Conservation (phyloP, 345 rosid species). For the Pseudoturritis turrita region DNA sequence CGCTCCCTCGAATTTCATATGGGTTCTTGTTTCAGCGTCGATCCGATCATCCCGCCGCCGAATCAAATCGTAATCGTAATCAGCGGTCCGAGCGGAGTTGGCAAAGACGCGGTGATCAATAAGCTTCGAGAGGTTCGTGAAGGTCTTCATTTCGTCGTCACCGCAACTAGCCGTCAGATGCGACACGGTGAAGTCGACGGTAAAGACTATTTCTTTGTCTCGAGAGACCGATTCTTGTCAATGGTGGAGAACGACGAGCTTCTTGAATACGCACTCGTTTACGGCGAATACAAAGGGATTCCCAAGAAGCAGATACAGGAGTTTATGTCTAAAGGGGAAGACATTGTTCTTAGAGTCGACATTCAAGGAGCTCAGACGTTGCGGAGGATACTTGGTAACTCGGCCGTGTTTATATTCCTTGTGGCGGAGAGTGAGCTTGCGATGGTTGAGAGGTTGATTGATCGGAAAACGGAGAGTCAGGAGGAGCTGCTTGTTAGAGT, state of each 20-base stretch:
- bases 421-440: slow-evolving; percentile 81
- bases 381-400: slow-evolving; percentile 60
- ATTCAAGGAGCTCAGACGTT: slow-evolving; percentile 83
- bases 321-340: slow-evolving; percentile 63
- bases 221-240: slow-evolving; percentile 59
- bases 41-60: slow-evolving; percentile 48
- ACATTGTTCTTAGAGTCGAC: slow-evolving; percentile 81
- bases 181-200: slow-evolving; percentile 80
- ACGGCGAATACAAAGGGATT: slow-evolving; percentile 90
- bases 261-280: slow-evolving; percentile 81
- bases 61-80: slow-evolving; percentile 68
- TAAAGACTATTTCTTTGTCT: slow-evolving; percentile 70
- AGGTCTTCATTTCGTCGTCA: slow-evolving; percentile 74
- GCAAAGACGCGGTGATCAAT: slow-evolving; percentile 84
- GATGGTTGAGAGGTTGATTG: slow-evolving; percentile 78
- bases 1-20: slow-evolving; percentile 70
- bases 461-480: slow-evolving; percentile 72
- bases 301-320: slow-evolving; percentile 82
- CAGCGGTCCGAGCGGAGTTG: slow-evolving; percentile 91
- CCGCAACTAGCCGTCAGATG: slow-evolving; percentile 75
- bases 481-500: slow-evolving; percentile 79
- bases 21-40: slow-evolving; percentile 44
- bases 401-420: slow-evolving; percentile 75
- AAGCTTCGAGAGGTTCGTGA: slow-evolving; percentile 53
- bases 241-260: slow-evolving; percentile 75